A percentile compares a stretch with the other conserved stretches of the same genome.
Conservation (phyloP, 805 yeast genomes). For the Saccharomycopsis capsularis region DNA sequence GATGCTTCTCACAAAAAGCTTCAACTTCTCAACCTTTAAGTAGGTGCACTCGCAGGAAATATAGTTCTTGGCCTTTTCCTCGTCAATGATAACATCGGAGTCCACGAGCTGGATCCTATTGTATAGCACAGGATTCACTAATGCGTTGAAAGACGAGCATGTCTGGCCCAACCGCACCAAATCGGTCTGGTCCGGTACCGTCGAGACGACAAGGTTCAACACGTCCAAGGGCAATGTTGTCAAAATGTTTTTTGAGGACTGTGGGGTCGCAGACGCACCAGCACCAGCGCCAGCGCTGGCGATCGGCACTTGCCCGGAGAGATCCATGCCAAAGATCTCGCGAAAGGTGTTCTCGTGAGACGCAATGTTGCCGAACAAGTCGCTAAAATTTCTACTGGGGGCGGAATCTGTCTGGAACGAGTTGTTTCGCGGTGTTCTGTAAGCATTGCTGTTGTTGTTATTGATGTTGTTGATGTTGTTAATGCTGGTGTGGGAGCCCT, state of each 20-base stretch:
- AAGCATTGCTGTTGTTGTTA: neutral
- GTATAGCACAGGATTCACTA: conserved; percentile 26
- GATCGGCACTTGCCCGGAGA: neutral
- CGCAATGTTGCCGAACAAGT: neutral
- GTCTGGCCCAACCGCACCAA: conserved; percentile 25
- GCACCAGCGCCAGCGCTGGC: neutral
- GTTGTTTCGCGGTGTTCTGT: conserved; percentile 3
- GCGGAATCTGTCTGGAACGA: neutral
- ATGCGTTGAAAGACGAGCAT: conserved; percentile 25
- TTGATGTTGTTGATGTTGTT: conserved; percentile 44
- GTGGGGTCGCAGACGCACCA: neutral
- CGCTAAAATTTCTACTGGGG: neutral
- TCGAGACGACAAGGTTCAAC: conserved; percentile 1
- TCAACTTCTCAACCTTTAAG: conserved; percentile 24
- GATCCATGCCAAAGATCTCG: conserved; percentile 2
- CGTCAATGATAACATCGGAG: conserved; percentile 17
- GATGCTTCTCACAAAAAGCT: conserved; percentile 26
- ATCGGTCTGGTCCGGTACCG: conserved; percentile 23
- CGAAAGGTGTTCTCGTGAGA: conserved; percentile 3
- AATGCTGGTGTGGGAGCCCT: conserved; percentile 55
- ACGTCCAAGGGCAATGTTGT: conserved; percentile 1
- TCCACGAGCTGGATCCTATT: conserved; percentile 26
- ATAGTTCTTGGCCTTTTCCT: conserved; percentile 23
- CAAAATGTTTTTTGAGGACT: neutral
- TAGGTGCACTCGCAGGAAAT: conserved; percentile 24